These are phyloP conservation scores for Cladosporium halotolerans DNA, from an alignment of 2,329 filamentous ascomycete species.

Conservation along the genomic window DNA sequence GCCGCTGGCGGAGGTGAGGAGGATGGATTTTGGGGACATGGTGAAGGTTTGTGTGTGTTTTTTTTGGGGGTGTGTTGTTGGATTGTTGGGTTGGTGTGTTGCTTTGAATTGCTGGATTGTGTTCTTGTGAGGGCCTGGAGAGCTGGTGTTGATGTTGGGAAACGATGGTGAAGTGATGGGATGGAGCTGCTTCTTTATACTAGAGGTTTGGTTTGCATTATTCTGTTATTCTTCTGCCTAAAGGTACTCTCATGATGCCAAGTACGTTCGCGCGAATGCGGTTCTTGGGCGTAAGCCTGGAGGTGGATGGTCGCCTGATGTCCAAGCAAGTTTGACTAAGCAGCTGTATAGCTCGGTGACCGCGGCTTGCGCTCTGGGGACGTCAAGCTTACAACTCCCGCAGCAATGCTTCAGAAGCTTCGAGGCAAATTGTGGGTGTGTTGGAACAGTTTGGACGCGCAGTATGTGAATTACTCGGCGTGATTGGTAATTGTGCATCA, in stretches of 20 bases:
- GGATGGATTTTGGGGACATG: conserved; percentile 6
- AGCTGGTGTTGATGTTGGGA: background rate
- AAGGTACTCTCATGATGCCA: background rate
- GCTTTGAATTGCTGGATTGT: background rate
- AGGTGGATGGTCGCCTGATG: too few species aligned
- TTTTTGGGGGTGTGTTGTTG: background rate
- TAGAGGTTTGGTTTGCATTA: background rate
- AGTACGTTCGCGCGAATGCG: background rate
- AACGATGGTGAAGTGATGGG: background rate
- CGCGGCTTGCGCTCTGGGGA: too few species aligned
- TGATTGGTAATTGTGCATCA: too few species aligned
- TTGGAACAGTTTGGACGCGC: too few species aligned
- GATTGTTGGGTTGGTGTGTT: background rate
- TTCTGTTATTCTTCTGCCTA: background rate
- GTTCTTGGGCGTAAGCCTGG: too few species aligned
- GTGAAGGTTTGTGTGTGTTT: background rate
- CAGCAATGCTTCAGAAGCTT: too few species aligned
- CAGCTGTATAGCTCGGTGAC: too few species aligned
- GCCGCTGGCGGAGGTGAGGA: conserved; percentile 10
- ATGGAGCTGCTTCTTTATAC: background rate
- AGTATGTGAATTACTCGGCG: too few species aligned
- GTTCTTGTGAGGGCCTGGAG: background rate
- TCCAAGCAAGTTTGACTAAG: too few species aligned
- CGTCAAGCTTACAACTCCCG: too few species aligned
- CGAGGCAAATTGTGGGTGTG: too few species aligned